Conservation (phyloP, 169 alveolate species). For the Babesia ovata region DNA sequence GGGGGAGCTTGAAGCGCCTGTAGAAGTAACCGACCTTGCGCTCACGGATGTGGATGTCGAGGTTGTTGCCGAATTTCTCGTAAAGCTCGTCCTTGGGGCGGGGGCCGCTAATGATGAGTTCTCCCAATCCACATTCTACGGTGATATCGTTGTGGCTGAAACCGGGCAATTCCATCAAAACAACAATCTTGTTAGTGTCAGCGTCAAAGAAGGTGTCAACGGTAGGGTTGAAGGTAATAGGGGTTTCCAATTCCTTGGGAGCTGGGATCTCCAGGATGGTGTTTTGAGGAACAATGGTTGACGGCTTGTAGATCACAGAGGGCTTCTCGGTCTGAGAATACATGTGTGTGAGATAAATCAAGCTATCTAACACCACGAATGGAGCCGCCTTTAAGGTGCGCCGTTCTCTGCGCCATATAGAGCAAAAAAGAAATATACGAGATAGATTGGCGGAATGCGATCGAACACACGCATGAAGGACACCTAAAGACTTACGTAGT, state of each 20-base stretch:
- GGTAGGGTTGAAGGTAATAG: slow-evolving; percentile 77
- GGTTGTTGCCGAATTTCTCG: slow-evolving; percentile 77
- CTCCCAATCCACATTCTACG: slow-evolving; percentile 77
- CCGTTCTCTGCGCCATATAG: slow-evolving; percentile 8
- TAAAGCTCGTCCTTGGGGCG: slow-evolving; percentile 78
- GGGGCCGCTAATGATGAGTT: slow-evolving; percentile 72
- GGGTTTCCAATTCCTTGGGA: slow-evolving; percentile 70
- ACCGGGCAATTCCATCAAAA: slow-evolving; percentile 80
- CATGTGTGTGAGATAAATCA: not conserved
- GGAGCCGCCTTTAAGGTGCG: not conserved
- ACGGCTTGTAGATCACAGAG: slow-evolving; percentile 74
- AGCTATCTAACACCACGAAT: not conserved
- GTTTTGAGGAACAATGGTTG: slow-evolving; percentile 77
- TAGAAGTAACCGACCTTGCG: slow-evolving; percentile 80
- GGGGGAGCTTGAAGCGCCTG: slow-evolving; percentile 79
- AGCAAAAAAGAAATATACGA: not conserved
- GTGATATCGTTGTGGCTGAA: slow-evolving; percentile 73
- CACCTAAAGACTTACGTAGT: slow-evolving; percentile 50
- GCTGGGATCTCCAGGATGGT: slow-evolving; percentile 77
- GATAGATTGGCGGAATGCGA: too few species aligned
- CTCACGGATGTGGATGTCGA: slow-evolving; percentile 77
- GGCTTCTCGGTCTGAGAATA: slow-evolving; percentile 70
- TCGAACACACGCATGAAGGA: not conserved
- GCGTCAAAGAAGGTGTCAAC: slow-evolving; percentile 79
- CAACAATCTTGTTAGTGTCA: slow-evolving; percentile 65